Evolutionary conservation across 2,329 filamentous ascomycete genomes (phyloP).

Genomic region (Penicillium hordei): DNA sequence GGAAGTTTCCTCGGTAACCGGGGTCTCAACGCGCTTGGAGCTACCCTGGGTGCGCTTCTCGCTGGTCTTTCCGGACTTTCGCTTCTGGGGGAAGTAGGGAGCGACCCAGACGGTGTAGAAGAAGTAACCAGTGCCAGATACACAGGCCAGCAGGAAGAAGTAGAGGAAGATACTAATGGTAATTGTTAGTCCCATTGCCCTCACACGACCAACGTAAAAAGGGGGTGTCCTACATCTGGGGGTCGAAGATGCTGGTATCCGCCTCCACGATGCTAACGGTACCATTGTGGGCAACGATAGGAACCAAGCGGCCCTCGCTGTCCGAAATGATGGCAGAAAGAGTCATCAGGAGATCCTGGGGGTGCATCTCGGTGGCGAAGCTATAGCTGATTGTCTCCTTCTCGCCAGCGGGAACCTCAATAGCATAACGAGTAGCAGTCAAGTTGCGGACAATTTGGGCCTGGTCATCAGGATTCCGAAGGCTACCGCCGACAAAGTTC

Average conservation of each 20-base stretch:
- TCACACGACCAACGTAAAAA: not conserved
- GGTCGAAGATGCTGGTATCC: slow-evolving; percentile 87
- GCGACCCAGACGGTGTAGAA: slow-evolving; percentile 99
- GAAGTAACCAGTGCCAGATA: slow-evolving; percentile 83
- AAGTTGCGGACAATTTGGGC: slow-evolving; percentile 76
- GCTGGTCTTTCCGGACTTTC: slow-evolving; percentile 24
- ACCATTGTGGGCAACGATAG: slow-evolving; percentile 76
- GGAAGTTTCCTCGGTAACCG: slow-evolving; percentile 62
- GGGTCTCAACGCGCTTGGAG: slow-evolving; percentile 66
- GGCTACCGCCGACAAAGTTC: slow-evolving; percentile 71
- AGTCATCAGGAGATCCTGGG: slow-evolving; percentile 79
- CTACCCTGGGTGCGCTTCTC: slow-evolving; percentile 46
- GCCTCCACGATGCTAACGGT: slow-evolving; percentile 85
- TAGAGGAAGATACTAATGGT: slow-evolving; percentile 86
- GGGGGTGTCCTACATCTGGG: slow-evolving; percentile 75
- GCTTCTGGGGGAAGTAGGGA: slow-evolving; percentile 85
- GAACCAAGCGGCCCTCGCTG: slow-evolving; percentile 67
- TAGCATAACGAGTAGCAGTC: slow-evolving; percentile 71
- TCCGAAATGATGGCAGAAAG: slow-evolving; percentile 73
- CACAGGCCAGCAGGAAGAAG: slow-evolving; percentile 77
- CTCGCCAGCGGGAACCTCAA: slow-evolving; percentile 72
- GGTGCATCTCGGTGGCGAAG: slow-evolving; percentile 88
- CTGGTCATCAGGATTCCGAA: slow-evolving; percentile 61
- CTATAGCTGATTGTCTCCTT: slow-evolving; percentile 75
- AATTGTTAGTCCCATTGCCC: slow-evolving; percentile 20